phyloP scores from a whole-genome alignment of 2,329 filamentous ascomycete species.

The Verruconis gallopava region DNA sequence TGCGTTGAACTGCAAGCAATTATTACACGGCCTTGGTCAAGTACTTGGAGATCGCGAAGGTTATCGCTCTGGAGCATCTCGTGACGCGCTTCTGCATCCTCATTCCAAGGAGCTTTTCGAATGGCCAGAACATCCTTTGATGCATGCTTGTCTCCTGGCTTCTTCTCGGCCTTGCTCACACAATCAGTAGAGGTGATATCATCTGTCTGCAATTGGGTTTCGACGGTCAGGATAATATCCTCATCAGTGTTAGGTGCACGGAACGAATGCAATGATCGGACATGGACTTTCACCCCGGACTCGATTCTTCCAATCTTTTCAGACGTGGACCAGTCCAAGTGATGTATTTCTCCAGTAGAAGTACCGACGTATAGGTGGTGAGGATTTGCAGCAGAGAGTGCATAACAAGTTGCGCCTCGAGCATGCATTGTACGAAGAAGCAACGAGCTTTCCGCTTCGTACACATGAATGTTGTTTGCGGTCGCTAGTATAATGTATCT shows the following conservation, averaged over 20 bases:
- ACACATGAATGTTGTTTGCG: slow-evolving; percentile 63
- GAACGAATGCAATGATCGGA: slow-evolving; percentile 22
- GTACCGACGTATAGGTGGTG: slow-evolving; percentile 42
- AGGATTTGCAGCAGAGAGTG: slow-evolving; percentile 37
- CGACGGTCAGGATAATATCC: slow-evolving; percentile 28
- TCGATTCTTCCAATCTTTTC: slow-evolving; percentile 30
- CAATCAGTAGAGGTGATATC: slow-evolving; percentile 10
- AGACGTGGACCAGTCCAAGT: slow-evolving; percentile 43
- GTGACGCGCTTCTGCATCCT: slow-evolving; percentile 4
- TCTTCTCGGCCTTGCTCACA: slow-evolving; percentile 10
- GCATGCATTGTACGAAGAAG: slow-evolving; percentile 59
- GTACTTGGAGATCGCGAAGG: slow-evolving; percentile 29
- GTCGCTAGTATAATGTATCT: slow-evolving; percentile 67
- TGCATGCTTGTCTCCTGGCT: background rate
- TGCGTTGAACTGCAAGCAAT: slow-evolving; percentile 40
- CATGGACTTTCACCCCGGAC: slow-evolving; percentile 21
- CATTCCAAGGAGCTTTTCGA: background rate
- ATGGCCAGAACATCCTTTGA: background rate
- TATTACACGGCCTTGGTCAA: slow-evolving; percentile 45
- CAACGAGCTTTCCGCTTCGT: slow-evolving; percentile 68
- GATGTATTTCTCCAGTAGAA: slow-evolving; percentile 35
- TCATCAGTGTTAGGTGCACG: slow-evolving; percentile 18
- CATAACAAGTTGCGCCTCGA: slow-evolving; percentile 35
- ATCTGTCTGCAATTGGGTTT: slow-evolving; percentile 13
- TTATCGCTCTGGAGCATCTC: slow-evolving; percentile 20